phyloP scores from a whole-genome alignment of 768 basidiomycete species.

The Auriscalpium orientale region DNA sequence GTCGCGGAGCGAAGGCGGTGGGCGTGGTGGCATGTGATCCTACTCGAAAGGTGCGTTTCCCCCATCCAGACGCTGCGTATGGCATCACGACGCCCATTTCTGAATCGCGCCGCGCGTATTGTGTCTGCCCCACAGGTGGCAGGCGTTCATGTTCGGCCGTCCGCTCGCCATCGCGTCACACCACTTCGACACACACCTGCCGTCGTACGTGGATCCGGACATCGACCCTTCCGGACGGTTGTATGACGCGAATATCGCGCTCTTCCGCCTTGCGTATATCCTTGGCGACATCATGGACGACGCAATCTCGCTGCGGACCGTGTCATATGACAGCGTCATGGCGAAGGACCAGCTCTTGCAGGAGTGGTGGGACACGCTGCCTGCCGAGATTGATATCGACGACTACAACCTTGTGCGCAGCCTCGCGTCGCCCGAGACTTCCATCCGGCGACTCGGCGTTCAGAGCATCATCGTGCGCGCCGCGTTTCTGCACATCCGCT shows the following conservation, averaged over 20 bases:
- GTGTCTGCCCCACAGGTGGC: conserved; percentile 45
- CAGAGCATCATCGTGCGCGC: conserved; percentile 69
- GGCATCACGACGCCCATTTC: too few relatives aligned
- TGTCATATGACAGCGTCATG: conserved; percentile 61
- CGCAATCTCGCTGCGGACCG: conserved; percentile 58
- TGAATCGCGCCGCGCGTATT: not conserved
- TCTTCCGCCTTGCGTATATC: conserved; percentile 62
- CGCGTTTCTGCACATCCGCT: conserved; percentile 68
- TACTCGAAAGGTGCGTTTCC: conserved; percentile 56
- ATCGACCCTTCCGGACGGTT: conserved; percentile 45
- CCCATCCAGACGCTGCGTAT: too few relatives aligned
- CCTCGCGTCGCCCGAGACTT: conserved; percentile 47
- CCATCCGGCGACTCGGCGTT: conserved; percentile 53
- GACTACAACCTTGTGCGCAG: conserved; percentile 62
- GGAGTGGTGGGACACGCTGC: conserved; percentile 67
- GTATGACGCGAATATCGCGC: conserved; percentile 62
- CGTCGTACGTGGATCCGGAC: conserved; percentile 52
- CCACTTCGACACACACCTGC: conserved; percentile 71
- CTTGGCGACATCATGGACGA: conserved; percentile 77
- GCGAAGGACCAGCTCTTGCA: conserved; percentile 58
- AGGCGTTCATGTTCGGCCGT: conserved; percentile 75
- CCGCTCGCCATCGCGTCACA: conserved; percentile 64
- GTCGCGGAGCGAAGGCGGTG: conserved; percentile 66
- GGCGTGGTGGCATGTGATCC: conserved; percentile 81
- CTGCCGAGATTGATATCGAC: conserved; percentile 61